These are phyloP conservation scores for Candida jianshihensis DNA, from an alignment of 805 yeast species.

Conservation along the genomic window DNA sequence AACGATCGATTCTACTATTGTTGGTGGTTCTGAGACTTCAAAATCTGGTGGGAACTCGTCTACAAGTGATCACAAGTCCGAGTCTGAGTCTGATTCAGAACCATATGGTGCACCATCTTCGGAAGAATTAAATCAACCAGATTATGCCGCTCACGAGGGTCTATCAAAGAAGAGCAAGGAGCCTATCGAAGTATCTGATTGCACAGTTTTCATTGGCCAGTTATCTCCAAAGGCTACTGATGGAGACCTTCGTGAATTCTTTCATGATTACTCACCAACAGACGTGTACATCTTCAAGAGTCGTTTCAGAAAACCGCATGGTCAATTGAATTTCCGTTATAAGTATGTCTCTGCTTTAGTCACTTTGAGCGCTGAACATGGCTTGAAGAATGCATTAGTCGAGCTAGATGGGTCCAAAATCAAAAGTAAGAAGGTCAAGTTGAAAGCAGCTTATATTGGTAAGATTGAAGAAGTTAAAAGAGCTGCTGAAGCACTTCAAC, in stretches of 20 bases:
- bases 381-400: slow-evolving; percentile 36
- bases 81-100: no score
- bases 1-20: no score
- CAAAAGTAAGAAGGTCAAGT: slow-evolving; percentile 27
- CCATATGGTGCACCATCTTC: no score
- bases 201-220: slow-evolving; percentile 39
- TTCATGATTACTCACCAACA: slow-evolving; percentile 37
- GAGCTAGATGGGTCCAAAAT: slow-evolving; percentile 31
- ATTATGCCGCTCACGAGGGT: no score
- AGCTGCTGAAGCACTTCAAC: slow-evolving; percentile 25
- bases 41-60: no score
- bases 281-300: slow-evolving; percentile 42
- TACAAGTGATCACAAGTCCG: not conserved
- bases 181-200: slow-evolving; percentile 26
- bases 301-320: slow-evolving; percentile 20
- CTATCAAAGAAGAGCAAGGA: not conserved
- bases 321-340: slow-evolving; percentile 21
- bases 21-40: no score
- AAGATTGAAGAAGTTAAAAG: slow-evolving; percentile 39
- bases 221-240: slow-evolving; percentile 35
- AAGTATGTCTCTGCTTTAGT: slow-evolving; percentile 45
- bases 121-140: no score
- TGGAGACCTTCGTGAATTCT: slow-evolving; percentile 36
- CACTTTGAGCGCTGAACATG: slow-evolving; percentile 36
- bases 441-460: slow-evolving; percentile 34